These are phyloP conservation scores for Lactarius vividus DNA, from an alignment of 768 basidiomycete genomes.

Conservation along the genomic window DNA sequence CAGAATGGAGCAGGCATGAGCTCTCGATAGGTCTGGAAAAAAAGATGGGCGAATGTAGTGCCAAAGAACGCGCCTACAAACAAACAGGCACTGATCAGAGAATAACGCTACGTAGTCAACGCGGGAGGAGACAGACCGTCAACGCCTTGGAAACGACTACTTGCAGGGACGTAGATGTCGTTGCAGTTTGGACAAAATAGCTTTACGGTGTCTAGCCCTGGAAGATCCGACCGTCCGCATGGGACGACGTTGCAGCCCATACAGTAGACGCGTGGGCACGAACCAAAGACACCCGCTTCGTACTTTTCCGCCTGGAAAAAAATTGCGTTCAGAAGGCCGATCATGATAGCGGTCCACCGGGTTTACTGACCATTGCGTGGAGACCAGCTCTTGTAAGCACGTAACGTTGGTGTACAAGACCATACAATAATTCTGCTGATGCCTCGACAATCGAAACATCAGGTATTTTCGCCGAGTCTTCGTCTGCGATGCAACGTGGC, in stretches of 20 bases:
- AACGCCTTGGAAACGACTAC: constrained; percentile 91
- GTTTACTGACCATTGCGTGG: constrained; percentile 78
- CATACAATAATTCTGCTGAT: constrained; percentile 95
- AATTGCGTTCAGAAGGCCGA: constrained; percentile 21
- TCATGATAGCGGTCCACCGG: constrained; percentile 23
- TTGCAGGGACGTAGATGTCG: constrained; percentile 94
- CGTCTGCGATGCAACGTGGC: constrained; percentile 50
- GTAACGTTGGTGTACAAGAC: constrained; percentile 95
- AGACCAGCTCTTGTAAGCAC: constrained; percentile 93
- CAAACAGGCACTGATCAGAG: background rate
- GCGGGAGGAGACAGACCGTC: constrained; percentile 62
- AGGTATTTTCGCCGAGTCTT: constrained; percentile 93
- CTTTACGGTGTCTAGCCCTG: constrained; percentile 96
- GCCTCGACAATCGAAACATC: constrained; percentile 98
- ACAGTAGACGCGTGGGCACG: constrained; percentile 95
- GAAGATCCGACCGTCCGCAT: constrained; percentile 92
- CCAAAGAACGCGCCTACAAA: constrained; percentile 94
- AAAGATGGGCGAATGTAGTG: constrained; percentile 96
- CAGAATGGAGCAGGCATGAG: constrained; percentile 93
- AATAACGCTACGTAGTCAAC: background rate
- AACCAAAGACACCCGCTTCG: constrained; percentile 86
- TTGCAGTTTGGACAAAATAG: constrained; percentile 98
- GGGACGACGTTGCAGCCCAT: constrained; percentile 86
- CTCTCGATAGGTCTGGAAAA: constrained; percentile 97
- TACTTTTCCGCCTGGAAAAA: constrained; percentile 84